Evolutionary conservation across 176 grass and related monocot species (phyloP).

Genomic region (Leersia perrieri): DNA sequence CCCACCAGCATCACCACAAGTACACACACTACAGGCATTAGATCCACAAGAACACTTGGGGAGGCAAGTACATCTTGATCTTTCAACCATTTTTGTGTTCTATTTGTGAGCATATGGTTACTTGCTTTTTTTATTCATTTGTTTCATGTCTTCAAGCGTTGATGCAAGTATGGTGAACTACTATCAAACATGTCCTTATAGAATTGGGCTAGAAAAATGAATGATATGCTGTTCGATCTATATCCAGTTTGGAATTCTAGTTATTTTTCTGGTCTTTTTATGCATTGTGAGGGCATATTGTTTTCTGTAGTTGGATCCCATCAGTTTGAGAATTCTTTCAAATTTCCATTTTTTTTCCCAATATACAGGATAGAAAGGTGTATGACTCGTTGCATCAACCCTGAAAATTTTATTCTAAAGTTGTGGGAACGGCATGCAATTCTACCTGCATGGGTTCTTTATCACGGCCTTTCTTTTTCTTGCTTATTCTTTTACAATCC

Average conservation of each 20-base stretch:
- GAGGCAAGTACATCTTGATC: not conserved
- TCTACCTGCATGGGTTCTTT: not conserved
- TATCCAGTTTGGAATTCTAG: not conserved
- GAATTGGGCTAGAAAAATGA: not conserved
- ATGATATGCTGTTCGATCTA: not conserved
- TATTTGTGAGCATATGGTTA: conserved; percentile 5
- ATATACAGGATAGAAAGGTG: not conserved
- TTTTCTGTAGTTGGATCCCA: not conserved
- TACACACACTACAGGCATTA: conserved; percentile 1
- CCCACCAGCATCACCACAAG: not conserved
- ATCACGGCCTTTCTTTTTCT: not conserved
- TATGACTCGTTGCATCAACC: not conserved
- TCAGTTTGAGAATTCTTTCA: not conserved
- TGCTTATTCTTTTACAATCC: not conserved
- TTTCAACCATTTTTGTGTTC: not conserved
- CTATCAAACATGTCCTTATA: not conserved
- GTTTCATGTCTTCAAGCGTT: not conserved
- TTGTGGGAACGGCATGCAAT: not conserved
- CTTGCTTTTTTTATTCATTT: not conserved
- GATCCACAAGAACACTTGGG: conserved; percentile 3
- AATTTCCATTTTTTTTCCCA: not conserved
- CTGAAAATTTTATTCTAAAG: not conserved
- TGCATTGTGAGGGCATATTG: not conserved
- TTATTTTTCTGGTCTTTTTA: not conserved
- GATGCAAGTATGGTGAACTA: not conserved